These are phyloP conservation scores for Penicillium herquei DNA, from an alignment of 495 filamentous ascomycete species.

Conservation along the genomic window DNA sequence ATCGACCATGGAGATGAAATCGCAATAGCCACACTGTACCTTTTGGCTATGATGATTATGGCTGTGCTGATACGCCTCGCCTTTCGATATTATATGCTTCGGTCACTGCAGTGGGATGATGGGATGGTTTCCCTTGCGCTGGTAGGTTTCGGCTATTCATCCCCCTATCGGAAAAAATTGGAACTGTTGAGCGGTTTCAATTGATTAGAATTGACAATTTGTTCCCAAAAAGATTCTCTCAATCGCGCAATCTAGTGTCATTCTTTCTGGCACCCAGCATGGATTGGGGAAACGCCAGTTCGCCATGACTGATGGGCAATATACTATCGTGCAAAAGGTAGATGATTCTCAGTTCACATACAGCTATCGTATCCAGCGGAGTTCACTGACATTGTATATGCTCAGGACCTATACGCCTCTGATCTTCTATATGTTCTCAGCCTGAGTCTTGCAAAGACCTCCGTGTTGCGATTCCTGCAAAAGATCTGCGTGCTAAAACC, in stretches of 20 bases:
- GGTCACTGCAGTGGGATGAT: slow-evolving; percentile 14
- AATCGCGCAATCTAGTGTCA: not conserved
- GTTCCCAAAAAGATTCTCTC: not conserved
- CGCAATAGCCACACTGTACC: slow-evolving; percentile 9
- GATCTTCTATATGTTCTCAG: not conserved
- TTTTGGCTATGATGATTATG: slow-evolving; percentile 14
- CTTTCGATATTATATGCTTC: slow-evolving; percentile 13
- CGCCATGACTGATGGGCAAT: not conserved
- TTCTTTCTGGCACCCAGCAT: not conserved
- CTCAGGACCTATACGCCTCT: not conserved
- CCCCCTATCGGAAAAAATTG: too few relatives aligned
- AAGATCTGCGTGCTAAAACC: slow-evolving; percentile 8
- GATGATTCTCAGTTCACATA: not conserved
- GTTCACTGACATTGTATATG: not conserved
- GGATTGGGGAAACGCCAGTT: not conserved
- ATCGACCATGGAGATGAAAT: slow-evolving; percentile 3
- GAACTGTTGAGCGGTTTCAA: not conserved
- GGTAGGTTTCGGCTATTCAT: slow-evolving; percentile 1
- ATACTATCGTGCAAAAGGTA: not conserved
- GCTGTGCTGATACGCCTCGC: slow-evolving; percentile 11
- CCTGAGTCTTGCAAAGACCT: slow-evolving; percentile 8
- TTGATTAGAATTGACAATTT: not conserved
- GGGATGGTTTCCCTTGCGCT: slow-evolving; percentile 4
- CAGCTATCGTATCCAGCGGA: not conserved
- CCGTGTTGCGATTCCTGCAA: slow-evolving; percentile 7